A percentile compares a stretch with the other conserved stretches of the same genome.
Conservation (phyloP, 768 basidiomycete species). For the Phaeotremella fagi region DNA sequence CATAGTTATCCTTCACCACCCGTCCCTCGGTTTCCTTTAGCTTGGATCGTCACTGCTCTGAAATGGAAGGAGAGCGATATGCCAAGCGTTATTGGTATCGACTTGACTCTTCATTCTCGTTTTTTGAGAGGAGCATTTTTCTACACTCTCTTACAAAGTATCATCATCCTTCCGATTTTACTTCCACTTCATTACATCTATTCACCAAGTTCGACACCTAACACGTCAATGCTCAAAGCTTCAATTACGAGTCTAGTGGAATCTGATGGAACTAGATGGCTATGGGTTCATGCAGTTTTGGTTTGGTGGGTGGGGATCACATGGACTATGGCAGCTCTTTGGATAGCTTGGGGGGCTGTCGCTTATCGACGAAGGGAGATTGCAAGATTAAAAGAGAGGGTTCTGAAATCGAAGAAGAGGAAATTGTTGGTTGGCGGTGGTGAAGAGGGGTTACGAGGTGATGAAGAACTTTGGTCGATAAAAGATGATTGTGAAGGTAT, state of each 20-base stretch:
- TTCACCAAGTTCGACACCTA: conserved; percentile 20
- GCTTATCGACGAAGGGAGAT: conserved; percentile 39
- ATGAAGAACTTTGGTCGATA: conserved; percentile 5
- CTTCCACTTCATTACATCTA: conserved; percentile 44
- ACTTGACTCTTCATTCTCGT: conserved; percentile 43
- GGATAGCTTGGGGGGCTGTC: conserved; percentile 46
- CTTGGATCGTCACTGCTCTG: conserved; percentile 38
- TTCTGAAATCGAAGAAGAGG: conserved; percentile 6
- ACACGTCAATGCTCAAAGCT: conserved; percentile 44
- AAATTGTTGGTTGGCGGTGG: conserved; percentile 6
- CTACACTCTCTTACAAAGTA: conserved; percentile 38
- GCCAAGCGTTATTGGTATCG: conserved; percentile 43
- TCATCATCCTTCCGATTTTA: conserved; percentile 39
- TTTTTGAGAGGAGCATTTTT: conserved; percentile 43
- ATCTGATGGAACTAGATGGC: conserved; percentile 31
- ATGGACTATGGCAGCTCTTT: conserved; percentile 36
- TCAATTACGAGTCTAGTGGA: conserved; percentile 34
- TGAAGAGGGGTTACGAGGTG: conserved; percentile 5
- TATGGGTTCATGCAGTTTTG: conserved; percentile 46
- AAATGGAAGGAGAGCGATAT: conserved; percentile 41
- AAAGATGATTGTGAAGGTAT: conserved; percentile 33
- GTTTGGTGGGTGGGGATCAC: conserved; percentile 46
- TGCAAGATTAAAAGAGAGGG: conserved; percentile 4
- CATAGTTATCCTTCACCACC: conserved; percentile 31
- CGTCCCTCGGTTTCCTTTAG: conserved; percentile 39